These are phyloP conservation scores for Nicotiana rustica DNA, from an alignment of 305 asterid species.

Conservation along the genomic window DNA sequence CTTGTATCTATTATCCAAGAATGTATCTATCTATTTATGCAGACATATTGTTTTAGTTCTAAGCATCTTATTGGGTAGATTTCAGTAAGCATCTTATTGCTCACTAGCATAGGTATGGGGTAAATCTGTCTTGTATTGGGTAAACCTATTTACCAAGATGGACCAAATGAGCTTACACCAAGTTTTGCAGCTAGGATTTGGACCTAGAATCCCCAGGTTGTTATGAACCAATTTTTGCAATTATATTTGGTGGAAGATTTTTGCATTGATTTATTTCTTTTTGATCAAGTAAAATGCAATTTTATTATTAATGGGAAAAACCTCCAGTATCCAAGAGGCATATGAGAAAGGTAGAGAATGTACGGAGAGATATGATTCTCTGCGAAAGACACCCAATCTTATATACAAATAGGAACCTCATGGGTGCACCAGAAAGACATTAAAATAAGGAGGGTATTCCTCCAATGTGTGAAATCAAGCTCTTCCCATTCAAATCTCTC, in stretches of 20 bases:
- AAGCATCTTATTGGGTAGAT: too few relatives aligned
- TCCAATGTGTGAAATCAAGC: too few relatives aligned
- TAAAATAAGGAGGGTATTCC: too few relatives aligned
- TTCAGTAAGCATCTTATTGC: neutral
- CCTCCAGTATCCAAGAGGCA: too few relatives aligned
- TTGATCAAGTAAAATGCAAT: too few relatives aligned
- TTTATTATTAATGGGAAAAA: too few relatives aligned
- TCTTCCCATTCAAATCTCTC: too few relatives aligned
- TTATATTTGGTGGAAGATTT: neutral
- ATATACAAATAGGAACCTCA: too few relatives aligned
- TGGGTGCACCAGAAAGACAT: too few relatives aligned
- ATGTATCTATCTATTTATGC: neutral
- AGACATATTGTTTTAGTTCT: neutral
- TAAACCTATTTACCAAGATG: neutral
- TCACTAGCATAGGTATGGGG: neutral
- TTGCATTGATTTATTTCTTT: neutral
- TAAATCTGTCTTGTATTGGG: neutral
- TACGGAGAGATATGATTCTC: too few relatives aligned
- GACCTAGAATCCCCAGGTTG: neutral
- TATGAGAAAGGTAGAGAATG: too few relatives aligned
- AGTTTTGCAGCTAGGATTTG: neutral
- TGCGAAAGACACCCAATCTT: too few relatives aligned
- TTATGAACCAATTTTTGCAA: neutral
- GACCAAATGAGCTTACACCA: neutral
- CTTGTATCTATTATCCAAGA: neutral